Base-by-base conservation (phyloP, 345 rosid species). In the Heritiera littoralis region DNA sequence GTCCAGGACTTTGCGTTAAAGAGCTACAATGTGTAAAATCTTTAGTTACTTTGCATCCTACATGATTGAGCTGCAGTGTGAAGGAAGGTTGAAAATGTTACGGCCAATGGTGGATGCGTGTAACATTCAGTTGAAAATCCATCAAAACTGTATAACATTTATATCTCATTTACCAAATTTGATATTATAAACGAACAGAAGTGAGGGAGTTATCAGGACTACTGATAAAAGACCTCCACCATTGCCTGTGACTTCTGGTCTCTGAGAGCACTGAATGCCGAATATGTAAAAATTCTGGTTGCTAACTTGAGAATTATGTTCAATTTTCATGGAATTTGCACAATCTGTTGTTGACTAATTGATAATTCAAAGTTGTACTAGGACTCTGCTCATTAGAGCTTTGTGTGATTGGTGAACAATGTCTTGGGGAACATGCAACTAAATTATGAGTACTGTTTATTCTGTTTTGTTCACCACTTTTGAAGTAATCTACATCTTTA, bases 401-500 rank as follows among this genome's bases (percentile, higher is more conserved):
- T 61, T 9, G 12, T 6, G 8, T 63, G 30, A 67, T 67, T 59
- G 76, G 38, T 74, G 61, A 46, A 67, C 45, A 20, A 13, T 38
- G 43, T 72, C 14, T 46, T 18, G 9, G 35, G n/a, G 43, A 23
- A 23, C 15, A 60, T 60, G 15, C 35, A 14, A 10, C 15, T 68
- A 54, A 48, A 38, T 61, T 3, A n/a, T 12, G 51, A 35, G 30
- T 38, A 14, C 35, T 61, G 9, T 11, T 78, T 71, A 23, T 8
- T 48, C 72, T 46, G 17, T 8, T 48, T 66, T 46, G 17, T 43
- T 18, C 28, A 23, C 55, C 38, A 17, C 14, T n/a, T 30, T 17
- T 68, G 32, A 51, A 54, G n/a, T 14, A 76, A 48, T 69, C 35
- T 20, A 8, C 2, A 79, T 76, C 52, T 66, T n/a, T 77, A 46